A percentile compares a stretch with the other conserved stretches of the same genome.
Conservation (phyloP, 2,329 filamentous ascomycete species). For the Tolypocladium amazonense region DNA sequence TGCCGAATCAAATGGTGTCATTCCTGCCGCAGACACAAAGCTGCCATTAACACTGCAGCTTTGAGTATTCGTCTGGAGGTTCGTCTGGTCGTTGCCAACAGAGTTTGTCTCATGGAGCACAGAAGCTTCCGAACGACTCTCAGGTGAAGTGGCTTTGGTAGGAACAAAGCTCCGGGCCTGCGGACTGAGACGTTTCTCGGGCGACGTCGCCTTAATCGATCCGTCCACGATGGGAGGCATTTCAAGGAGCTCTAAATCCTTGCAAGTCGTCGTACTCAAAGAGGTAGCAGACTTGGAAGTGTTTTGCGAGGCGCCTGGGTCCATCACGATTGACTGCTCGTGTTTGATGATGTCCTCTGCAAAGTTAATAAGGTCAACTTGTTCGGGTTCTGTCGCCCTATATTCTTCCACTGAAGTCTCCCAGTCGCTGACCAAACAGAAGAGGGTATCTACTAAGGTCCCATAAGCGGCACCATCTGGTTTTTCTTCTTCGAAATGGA, state of each 20-base stretch:
- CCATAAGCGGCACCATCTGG: not conserved
- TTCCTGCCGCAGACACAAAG: not conserved
- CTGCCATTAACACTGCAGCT: not conserved
- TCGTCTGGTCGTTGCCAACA: not conserved
- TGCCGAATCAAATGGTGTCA: not conserved
- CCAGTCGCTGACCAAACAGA: slow-evolving; percentile 3
- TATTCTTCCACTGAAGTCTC: not conserved
- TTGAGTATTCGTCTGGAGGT: not conserved
- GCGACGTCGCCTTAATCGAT: too few species aligned
- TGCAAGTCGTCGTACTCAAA: not conserved
- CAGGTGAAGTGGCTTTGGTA: not conserved
- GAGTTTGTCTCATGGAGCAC: not conserved
- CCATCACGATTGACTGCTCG: not conserved
- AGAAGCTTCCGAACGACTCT: not conserved
- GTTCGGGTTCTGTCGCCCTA: not conserved
- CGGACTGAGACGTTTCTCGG: not conserved
- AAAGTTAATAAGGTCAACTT: not conserved
- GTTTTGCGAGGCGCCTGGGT: not conserved
- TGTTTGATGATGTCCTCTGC: not conserved
- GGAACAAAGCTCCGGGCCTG: not conserved
- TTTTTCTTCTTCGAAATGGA: not conserved
- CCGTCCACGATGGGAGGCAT: not conserved
- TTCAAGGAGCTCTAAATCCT: not conserved
- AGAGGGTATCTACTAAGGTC: slow-evolving; percentile 10
- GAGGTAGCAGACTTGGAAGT: not conserved